Evolutionary conservation across 164 flowering plant species (phyloP).

Genomic region (Magnolia kwangsiensis): DNA sequence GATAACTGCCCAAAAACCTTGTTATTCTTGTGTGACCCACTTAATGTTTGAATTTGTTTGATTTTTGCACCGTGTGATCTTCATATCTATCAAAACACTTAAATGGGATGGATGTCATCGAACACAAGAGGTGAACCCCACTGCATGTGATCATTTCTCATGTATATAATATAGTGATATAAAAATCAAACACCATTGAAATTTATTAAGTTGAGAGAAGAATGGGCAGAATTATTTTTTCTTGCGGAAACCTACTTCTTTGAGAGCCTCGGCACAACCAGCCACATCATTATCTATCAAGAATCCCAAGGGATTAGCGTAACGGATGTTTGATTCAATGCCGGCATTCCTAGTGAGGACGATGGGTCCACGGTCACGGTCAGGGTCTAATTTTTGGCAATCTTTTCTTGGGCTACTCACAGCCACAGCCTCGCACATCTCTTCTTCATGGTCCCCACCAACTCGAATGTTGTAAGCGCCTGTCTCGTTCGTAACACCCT

Average conservation of each 20-base stretch:
- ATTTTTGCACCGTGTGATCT: no score
- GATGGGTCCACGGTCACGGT: conserved; percentile 30
- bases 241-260: not conserved
- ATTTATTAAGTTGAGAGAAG: not conserved
- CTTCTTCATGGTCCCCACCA: conserved; percentile 56
- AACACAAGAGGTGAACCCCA: no score
- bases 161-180: not conserved
- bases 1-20: no score
- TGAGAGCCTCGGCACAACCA: conserved; percentile 34
- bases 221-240: not conserved
- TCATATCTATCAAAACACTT: no score
- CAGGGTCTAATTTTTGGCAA: conserved; percentile 25
- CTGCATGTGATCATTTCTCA: not conserved
- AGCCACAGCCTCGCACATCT: conserved; percentile 42
- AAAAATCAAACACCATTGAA: not conserved
- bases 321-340: conserved; percentile 26
- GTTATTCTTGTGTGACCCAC: no score
- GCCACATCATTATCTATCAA: conserved; percentile 30
- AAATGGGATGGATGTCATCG: no score
- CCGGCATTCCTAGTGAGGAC: conserved; percentile 48
- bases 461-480: conserved; percentile 37
- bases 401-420: conserved; percentile 34
- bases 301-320: conserved; percentile 57
- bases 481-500: conserved; percentile 30
- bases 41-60: no score